Conservation (phyloP, 108 stramenopile species). For the Nitzschia sp. region DNA sequence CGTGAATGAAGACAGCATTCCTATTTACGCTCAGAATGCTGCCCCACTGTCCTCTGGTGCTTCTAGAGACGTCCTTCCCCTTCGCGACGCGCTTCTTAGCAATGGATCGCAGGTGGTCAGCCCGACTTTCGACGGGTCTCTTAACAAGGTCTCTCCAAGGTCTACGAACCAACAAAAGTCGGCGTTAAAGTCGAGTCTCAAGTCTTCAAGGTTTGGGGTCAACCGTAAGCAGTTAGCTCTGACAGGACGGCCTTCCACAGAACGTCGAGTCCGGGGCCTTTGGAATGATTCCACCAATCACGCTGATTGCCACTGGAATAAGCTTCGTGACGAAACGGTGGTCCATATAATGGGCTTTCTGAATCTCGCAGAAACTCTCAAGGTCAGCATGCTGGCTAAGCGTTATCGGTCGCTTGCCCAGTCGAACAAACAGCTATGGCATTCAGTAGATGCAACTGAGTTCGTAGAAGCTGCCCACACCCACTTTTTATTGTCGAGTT, state of each 20-base stretch:
- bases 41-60: too few relatives aligned
- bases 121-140: too few relatives aligned
- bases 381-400: conserved; percentile 3
- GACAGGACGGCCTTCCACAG: conserved; percentile 1
- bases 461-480: conserved; percentile 21
- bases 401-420: conserved; percentile 19
- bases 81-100: too few relatives aligned
- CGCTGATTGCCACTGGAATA: not conserved
- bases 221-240: too few relatives aligned
- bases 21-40: too few relatives aligned
- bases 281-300: conserved; percentile 6
- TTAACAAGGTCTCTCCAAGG: too few relatives aligned
- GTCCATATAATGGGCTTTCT: conserved; percentile 18
- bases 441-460: conserved; percentile 32
- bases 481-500: not conserved
- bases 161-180: too few relatives aligned
- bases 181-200: conserved; percentile 14
- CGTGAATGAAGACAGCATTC: conserved; percentile 1
- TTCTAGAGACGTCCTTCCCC: too few relatives aligned
- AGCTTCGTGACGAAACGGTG: conserved; percentile 33
- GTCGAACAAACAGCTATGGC: conserved; percentile 15
- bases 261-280: conserved; percentile 18
- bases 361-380: conserved; percentile 9
- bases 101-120: too few relatives aligned
- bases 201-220: not conserved